These are phyloP conservation scores for Mycena filopes DNA, from an alignment of 768 basidiomycete species.

Conservation along the genomic window DNA sequence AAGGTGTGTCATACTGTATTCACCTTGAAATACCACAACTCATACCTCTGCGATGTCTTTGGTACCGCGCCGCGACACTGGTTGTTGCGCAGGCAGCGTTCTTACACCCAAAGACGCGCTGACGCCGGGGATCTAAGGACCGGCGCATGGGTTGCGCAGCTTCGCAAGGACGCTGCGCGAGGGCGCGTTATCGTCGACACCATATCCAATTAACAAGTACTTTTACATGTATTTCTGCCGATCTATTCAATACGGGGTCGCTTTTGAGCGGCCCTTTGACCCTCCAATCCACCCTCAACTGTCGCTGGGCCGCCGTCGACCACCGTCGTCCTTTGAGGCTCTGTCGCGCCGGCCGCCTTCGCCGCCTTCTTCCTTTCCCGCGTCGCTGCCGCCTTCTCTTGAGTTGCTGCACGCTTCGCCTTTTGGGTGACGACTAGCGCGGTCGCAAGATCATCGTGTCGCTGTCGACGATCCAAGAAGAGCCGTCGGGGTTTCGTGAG, in stretches of 20 bases:
- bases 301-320: not conserved
- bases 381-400: conserved; percentile 12
- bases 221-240: not conserved
- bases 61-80: too few relatives aligned
- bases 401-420: conserved; percentile 1
- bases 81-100: too few relatives aligned
- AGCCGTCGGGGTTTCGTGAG: conserved; percentile 9
- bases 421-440: not conserved
- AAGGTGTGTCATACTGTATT: too few relatives aligned
- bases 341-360: too few relatives aligned
- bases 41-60: too few relatives aligned
- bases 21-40: too few relatives aligned
- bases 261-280: not conserved
- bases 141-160: too few relatives aligned
- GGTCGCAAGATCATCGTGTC: not conserved
- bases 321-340: too few relatives aligned
- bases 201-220: not conserved
- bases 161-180: not conserved
- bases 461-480: not conserved
- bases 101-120: too few relatives aligned
- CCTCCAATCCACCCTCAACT: not conserved
- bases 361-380: conserved; percentile 16
- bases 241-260: not conserved
- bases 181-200: not conserved
- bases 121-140: too few relatives aligned